Evolutionary conservation across 129 eudicot genomes (phyloP).

Genomic region (Sambucus nigra): DNA sequence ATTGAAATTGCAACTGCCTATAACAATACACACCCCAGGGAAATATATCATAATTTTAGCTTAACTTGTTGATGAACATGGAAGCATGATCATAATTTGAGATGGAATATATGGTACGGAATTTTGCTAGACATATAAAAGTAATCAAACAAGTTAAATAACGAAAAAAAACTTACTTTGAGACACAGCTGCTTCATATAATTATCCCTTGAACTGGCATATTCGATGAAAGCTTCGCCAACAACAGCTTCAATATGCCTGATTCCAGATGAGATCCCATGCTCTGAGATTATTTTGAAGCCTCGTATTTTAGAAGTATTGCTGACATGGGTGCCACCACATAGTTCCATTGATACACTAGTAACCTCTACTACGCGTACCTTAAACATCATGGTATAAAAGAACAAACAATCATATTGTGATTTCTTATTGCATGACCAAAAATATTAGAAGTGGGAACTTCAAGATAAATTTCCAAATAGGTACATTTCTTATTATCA

Average conservation of each 20-base stretch:
- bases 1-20: too few species aligned
- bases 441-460: too few species aligned
- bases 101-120: too few species aligned
- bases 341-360: slow-evolving; percentile 94
- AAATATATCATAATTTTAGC: too few species aligned
- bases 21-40: too few species aligned
- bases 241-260: slow-evolving; percentile 99
- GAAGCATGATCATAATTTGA: too few species aligned
- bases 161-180: slow-evolving; percentile 44
- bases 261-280: slow-evolving; percentile 86
- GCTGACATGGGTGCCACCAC: slow-evolving; percentile 96
- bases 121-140: too few species aligned
- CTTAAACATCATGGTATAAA: slow-evolving; percentile 24
- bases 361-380: slow-evolving; percentile 99
- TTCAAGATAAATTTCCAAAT: too few species aligned
- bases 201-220: slow-evolving; percentile 68
- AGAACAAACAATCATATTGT: not conserved
- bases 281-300: slow-evolving; percentile 86
- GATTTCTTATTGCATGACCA: not conserved
- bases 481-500: too few species aligned
- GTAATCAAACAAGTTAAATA: not conserved
- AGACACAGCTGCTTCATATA: slow-evolving; percentile 92
- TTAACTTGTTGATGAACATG: too few species aligned
- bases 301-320: slow-evolving; percentile 90
- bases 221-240: slow-evolving; percentile 93